phyloP scores from a whole-genome alignment of 163 green algal genomes.

The Scenedesmus sp. region DNA sequence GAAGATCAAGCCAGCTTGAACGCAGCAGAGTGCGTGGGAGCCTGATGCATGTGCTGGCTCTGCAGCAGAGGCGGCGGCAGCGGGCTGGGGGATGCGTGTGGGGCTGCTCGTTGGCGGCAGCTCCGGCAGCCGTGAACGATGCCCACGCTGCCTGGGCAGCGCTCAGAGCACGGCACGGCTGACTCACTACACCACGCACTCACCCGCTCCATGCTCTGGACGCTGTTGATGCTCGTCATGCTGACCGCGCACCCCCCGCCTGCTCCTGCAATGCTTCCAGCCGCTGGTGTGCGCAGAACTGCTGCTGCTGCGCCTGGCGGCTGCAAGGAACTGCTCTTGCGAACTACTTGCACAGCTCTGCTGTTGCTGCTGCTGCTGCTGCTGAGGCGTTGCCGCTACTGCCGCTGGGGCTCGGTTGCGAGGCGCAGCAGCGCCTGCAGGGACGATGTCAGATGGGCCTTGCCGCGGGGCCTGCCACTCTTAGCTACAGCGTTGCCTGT shows the following conservation, averaged over 20 bases:
- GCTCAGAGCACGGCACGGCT: neutral
- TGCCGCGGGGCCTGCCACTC: constrained; percentile 28
- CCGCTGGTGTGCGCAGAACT: neutral
- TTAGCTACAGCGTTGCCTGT: constrained; percentile 44
- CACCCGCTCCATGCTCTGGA: neutral
- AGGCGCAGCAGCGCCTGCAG: constrained; percentile 31
- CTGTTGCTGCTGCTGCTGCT: neutral
- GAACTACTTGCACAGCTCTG: neutral
- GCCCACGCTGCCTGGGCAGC: neutral
- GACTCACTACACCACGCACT: neutral
- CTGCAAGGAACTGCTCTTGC: neutral
- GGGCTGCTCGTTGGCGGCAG: too few relatives aligned
- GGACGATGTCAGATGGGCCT: neutral
- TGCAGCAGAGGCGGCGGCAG: too few relatives aligned
- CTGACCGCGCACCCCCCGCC: neutral
- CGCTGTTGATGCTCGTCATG: neutral
- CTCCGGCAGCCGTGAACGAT: too few relatives aligned
- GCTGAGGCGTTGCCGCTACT: neutral
- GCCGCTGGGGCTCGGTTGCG: neutral
- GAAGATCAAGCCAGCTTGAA: too few relatives aligned
- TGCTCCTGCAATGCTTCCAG: neutral
- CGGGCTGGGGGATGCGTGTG: too few relatives aligned
- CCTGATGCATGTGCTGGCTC: too few relatives aligned
- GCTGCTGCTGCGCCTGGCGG: neutral
- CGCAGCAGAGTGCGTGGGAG: too few relatives aligned